These are phyloP conservation scores for Hawksworthiomyces lignivorus DNA, from an alignment of 2,329 filamentous ascomycete genomes.

Conservation along the genomic window DNA sequence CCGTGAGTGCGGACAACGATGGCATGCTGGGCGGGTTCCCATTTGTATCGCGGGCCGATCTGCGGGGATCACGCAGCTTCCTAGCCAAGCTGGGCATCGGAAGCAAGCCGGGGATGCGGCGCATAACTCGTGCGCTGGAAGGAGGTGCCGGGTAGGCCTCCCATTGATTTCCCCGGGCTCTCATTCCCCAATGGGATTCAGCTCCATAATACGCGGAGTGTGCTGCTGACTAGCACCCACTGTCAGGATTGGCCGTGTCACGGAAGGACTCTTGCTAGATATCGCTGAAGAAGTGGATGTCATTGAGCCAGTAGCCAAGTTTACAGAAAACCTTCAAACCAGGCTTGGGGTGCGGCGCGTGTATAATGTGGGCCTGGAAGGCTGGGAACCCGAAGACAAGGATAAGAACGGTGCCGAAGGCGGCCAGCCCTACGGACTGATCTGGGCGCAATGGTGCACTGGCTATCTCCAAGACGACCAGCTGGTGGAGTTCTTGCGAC, in stretches of 20 bases:
- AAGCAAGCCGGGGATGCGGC: slow-evolving; percentile 24
- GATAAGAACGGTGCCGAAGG: slow-evolving; percentile 22
- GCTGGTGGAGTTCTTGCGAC: slow-evolving; percentile 57
- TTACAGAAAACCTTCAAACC: slow-evolving; percentile 56
- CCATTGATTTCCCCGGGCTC: background rate
- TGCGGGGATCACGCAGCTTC: slow-evolving; percentile 64
- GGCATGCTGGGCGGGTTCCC: slow-evolving; percentile 73
- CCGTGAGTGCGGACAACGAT: slow-evolving; percentile 39
- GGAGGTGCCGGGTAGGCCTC: slow-evolving; percentile 34
- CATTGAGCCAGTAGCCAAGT: slow-evolving; percentile 77
- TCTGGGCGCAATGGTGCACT: slow-evolving; percentile 90
- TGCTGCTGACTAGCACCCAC: background rate
- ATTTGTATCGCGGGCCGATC: slow-evolving; percentile 60
- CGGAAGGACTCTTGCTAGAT: slow-evolving; percentile 64
- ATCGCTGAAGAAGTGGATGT: slow-evolving; percentile 69
- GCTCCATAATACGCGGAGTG: background rate
- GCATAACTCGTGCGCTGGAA: slow-evolving; percentile 25
- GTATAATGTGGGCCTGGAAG: slow-evolving; percentile 66
- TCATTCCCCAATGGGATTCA: background rate
- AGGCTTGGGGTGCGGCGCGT: slow-evolving; percentile 54
- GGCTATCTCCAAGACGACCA: slow-evolving; percentile 72
- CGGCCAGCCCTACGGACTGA: slow-evolving; percentile 58
- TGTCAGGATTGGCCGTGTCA: slow-evolving; percentile 71
- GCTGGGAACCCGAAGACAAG: slow-evolving; percentile 47
- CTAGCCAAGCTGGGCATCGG: slow-evolving; percentile 57